Base-by-base conservation (phyloP, 139 green algal species). In the Deuterostichococcus epilithicus region DNA sequence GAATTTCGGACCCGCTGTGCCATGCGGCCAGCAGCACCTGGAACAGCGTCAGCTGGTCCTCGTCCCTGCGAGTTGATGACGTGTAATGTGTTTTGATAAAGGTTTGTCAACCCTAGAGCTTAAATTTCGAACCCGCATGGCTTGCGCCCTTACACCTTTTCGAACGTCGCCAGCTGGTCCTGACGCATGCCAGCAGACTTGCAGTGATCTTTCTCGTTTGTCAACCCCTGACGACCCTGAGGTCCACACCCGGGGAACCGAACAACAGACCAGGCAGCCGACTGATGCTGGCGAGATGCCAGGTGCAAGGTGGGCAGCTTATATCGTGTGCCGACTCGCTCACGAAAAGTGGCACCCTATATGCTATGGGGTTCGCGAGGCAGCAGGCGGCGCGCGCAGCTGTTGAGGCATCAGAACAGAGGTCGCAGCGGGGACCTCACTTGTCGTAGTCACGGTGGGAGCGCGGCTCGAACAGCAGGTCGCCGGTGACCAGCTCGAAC, bases 1-100 rank as follows among this genome's bases (percentile, higher is more conserved):
- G n/a, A n/a, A n/a, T n/a, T n/a, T n/a, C n/a, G n/a, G n/a, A 98
- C 79, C 76, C 90, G 81, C 38, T 82, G 86, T 1, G 96, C 94
- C 78, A 97, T 92, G n/a, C 76, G 74, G 0, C 94, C 77, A 99
- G 86, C 73, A 98, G 88, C 88, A 98, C 96, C 28, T 97, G 94
- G 85, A 99, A 95, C 73, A 98, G 90, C 39, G 96, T 96, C 30
- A 99, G 82, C 82, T 99, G 96, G 84, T 99, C 96, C 82, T 99
- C 96, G 80, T 99, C 96, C 52, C 97, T 89, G 66, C 82, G 79
- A 71, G n/a, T n/a, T n/a, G n/a, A n/a, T n/a, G n/a, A n/a, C n/a
- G n/a, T n/a, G n/a, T n/a, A n/a, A n/a, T n/a, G n/a, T n/a, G n/a
- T n/a, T n/a, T n/a, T n/a, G n/a, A n/a, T n/a, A n/a, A n/a, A n/a